These are phyloP conservation scores for Striga hermonthica DNA, from an alignment of 305 asterid species.

Conservation along the genomic window DNA sequence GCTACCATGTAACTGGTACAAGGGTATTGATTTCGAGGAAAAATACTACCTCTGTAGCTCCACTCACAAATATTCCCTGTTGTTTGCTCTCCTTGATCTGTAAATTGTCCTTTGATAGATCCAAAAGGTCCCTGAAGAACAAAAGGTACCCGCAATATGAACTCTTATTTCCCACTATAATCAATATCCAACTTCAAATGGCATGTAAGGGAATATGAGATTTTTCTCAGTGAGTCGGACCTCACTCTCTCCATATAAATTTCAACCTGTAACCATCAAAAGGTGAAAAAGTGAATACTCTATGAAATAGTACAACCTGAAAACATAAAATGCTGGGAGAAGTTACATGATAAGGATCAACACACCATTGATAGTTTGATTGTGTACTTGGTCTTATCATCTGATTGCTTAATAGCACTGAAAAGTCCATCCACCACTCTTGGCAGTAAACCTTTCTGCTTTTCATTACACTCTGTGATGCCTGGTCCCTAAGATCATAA, in stretches of 20 bases:
- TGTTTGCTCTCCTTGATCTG: slow-evolving; percentile 63
- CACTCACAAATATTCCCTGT: slow-evolving; percentile 68
- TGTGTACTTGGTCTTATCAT: slow-evolving; percentile 39
- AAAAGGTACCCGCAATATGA: slow-evolving; percentile 27
- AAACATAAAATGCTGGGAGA: slow-evolving; percentile 10
- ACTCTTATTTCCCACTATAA: slow-evolving; percentile 24
- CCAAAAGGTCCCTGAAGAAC: slow-evolving; percentile 74
- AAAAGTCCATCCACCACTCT: slow-evolving; percentile 78
- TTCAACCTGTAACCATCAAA: slow-evolving; percentile 66
- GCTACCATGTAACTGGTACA: background rate
- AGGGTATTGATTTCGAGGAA: slow-evolving; percentile 3
- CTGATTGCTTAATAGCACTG: slow-evolving; percentile 43
- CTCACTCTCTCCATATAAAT: slow-evolving; percentile 90
- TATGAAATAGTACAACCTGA: slow-evolving; percentile 20
- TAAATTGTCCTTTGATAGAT: slow-evolving; percentile 75
- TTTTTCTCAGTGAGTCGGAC: slow-evolving; percentile 42
- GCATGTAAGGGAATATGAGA: slow-evolving; percentile 27
- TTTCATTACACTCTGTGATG: slow-evolving; percentile 46
- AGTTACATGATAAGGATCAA: slow-evolving; percentile 18
- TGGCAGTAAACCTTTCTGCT: slow-evolving; percentile 64
- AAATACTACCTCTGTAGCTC: slow-evolving; percentile 67
- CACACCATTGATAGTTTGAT: slow-evolving; percentile 80
- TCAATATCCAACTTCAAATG: slow-evolving; percentile 28
- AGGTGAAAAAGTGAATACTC: slow-evolving; percentile 25
- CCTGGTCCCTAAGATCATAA: slow-evolving; percentile 59